Evolutionary conservation across 2,329 filamentous ascomycete species (phyloP), one percentile per base, ranked within the genome.

Genomic region (Diplodia scrobiculata): DNA sequence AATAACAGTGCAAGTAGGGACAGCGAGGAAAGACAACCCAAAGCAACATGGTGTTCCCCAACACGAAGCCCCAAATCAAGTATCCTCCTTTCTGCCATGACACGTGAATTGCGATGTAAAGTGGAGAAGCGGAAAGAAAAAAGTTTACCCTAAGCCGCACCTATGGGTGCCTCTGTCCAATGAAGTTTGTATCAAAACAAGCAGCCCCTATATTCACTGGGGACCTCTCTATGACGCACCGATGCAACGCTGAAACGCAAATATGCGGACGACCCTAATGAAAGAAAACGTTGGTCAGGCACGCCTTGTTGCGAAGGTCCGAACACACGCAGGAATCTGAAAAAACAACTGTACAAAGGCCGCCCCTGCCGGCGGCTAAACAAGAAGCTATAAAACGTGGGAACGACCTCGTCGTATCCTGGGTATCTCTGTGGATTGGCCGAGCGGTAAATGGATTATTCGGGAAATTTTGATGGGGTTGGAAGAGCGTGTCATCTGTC

Each of bases 171-270:
- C 25, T 34, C n/a, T 60, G 55, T 60, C 55, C 58, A 62, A 62
- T 34, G 45, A 50, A 50, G 55, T 48, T 54, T 32, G 19, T 29
- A 27, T 21, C 34, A 50, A 50, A 62, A 50, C 58, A 62, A 36
- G 29, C 29, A 62, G 58, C n/a, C 45, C 52, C 58, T 19, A 21
- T 45, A 32, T 59, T 59, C 14, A 36, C 54, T 36, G 38, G 29
- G 25, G 38, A 59, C 60, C 60, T 45, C 32, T 64, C 63, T 65
- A 65, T 65, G 63, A 65, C 54, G 62, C 62, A 64, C 34, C 50
- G 50, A 64, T 64, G 63, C 63, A 65, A 55, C 63, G 63, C 63
- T 65, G 51, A 65, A 65, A 65, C 41, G 51, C 51, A 53, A 65
- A 45, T 50, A 55, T 65, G 51, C 51, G 45, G 13, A 50, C 51